These are phyloP conservation scores for Chrysosporium keratinophilum DNA, from an alignment of 2,329 filamentous ascomycete genomes.

Conservation along the genomic window DNA sequence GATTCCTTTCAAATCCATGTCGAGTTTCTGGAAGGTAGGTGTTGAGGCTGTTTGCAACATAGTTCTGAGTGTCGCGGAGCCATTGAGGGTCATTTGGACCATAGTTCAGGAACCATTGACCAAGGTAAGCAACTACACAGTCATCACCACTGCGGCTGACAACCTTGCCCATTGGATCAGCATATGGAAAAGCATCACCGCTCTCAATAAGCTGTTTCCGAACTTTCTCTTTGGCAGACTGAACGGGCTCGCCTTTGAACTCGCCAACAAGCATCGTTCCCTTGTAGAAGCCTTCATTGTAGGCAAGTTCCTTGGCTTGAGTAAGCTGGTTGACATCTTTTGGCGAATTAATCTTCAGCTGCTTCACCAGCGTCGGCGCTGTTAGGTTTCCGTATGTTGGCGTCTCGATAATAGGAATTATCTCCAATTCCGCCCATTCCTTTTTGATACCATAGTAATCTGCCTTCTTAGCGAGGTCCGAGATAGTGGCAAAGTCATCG, in stretches of 20 bases:
- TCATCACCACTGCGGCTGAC: constrained; percentile 82
- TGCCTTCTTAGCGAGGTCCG: constrained; percentile 84
- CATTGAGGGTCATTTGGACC: constrained; percentile 71
- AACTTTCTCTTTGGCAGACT: constrained; percentile 77
- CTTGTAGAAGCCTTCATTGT: constrained; percentile 97
- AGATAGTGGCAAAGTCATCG: constrained; percentile 83
- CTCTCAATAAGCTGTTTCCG: constrained; percentile 64
- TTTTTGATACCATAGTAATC: constrained; percentile 95
- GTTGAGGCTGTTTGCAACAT: constrained; percentile 64
- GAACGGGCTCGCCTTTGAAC: constrained; percentile 76
- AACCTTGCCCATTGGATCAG: constrained; percentile 83
- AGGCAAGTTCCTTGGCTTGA: constrained; percentile 90
- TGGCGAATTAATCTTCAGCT: constrained; percentile 91
- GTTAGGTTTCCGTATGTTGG: constrained; percentile 77
- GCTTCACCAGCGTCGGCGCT: constrained; percentile 73
- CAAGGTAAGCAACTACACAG: constrained; percentile 83
- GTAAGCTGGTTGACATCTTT: constrained; percentile 87
- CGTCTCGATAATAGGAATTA: constrained; percentile 79
- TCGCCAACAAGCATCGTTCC: constrained; percentile 81
- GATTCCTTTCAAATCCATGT: constrained; percentile 70
- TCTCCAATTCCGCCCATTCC: constrained; percentile 88
- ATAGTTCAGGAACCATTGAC: constrained; percentile 98
- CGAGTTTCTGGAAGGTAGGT: constrained; percentile 69
- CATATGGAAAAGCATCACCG: constrained; percentile 78
- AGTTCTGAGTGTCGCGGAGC: constrained; percentile 63